phyloP scores from a whole-genome alignment of 768 basidiomycete species.

The Neoboletus magnificus region DNA sequence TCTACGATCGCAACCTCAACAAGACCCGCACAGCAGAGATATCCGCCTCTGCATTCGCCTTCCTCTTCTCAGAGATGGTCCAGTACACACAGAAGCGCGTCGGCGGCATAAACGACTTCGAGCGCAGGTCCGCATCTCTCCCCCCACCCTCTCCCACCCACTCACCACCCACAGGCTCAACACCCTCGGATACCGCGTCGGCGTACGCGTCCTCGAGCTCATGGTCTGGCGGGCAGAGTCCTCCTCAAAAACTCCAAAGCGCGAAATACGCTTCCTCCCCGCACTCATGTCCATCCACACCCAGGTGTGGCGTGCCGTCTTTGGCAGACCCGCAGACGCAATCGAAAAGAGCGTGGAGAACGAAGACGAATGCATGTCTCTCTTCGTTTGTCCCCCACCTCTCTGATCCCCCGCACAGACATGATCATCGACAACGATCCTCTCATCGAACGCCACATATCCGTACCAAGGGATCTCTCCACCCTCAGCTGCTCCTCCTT shows the following conservation, averaged over 20 bases:
- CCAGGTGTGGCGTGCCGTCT: conserved; percentile 92
- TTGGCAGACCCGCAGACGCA: conserved; percentile 90
- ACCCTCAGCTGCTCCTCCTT: conserved; percentile 96
- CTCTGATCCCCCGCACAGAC: conserved; percentile 45
- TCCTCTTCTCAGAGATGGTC: conserved; percentile 90
- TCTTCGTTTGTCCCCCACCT: background rate
- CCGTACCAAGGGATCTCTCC: conserved; percentile 92
- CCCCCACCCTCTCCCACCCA: background rate
- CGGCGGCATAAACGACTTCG: conserved; percentile 91
- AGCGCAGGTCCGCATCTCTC: conserved; percentile 63
- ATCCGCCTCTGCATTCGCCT: conserved; percentile 77
- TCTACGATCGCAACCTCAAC: conserved; percentile 87
- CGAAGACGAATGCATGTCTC: conserved; percentile 82
- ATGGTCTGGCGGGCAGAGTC: conserved; percentile 78
- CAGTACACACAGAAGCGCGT: conserved; percentile 97
- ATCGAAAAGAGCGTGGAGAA: conserved; percentile 96
- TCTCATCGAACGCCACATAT: conserved; percentile 84
- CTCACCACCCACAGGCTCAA: conserved; percentile 58
- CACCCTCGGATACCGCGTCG: conserved; percentile 90
- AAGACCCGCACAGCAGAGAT: conserved; percentile 86
- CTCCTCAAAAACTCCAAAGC: conserved; percentile 83
- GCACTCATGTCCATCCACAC: conserved; percentile 93
- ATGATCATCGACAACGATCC: conserved; percentile 99
- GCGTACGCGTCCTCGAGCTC: conserved; percentile 81
- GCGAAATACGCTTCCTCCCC: conserved; percentile 87